These are phyloP conservation scores for Coemansia sp. DNA, from an alignment of 192 early-diverging fungal species.

Conservation along the genomic window DNA sequence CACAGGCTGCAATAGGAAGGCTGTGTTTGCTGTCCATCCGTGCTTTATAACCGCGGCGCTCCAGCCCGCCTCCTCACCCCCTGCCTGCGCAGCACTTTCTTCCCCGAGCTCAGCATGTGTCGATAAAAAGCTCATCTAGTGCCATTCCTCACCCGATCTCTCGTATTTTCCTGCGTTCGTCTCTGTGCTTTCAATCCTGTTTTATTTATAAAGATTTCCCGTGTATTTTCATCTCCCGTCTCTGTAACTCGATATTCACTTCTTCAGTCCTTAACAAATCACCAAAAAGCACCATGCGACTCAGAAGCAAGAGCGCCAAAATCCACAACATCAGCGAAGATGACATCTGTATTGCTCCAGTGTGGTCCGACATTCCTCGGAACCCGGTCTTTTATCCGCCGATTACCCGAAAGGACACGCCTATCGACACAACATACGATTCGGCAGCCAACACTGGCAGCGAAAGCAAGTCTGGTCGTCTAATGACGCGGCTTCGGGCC, in stretches of 20 bases:
- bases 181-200: background rate
- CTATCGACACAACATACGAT: background rate
- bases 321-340: background rate
- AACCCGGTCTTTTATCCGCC: constrained; percentile 52
- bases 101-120: background rate
- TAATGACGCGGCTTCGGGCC: constrained; percentile 31
- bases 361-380: constrained; percentile 17
- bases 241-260: background rate
- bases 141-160: too few species aligned
- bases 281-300: constrained; percentile 34
- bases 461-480: constrained; percentile 13
- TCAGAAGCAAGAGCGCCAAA: constrained; percentile 12
- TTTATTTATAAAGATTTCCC: background rate
- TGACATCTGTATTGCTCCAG: background rate
- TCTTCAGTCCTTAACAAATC: too few species aligned
- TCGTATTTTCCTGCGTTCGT: background rate
- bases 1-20: background rate
- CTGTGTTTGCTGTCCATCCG: background rate
- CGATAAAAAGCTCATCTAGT: background rate
- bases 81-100: background rate
- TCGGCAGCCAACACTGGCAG: background rate
- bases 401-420: constrained; percentile 5
- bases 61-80: background rate
- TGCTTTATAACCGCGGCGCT: background rate
- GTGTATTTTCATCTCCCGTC: background rate